Conservation (phyloP, 1,139 yeast species). For the Blastobotrys aristatus region DNA sequence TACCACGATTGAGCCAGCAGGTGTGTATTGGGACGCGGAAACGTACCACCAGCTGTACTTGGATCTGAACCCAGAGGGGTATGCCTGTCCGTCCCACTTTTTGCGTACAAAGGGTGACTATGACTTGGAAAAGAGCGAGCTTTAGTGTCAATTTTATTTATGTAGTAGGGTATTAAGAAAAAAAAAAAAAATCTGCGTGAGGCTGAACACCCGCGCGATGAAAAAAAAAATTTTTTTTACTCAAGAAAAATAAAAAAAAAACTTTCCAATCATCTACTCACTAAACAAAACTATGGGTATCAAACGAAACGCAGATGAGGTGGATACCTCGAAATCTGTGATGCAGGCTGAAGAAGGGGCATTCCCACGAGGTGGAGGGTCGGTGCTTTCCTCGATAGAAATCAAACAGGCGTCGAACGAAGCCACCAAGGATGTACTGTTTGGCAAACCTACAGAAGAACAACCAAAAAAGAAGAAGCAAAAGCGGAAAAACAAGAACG, state of each 20-base stretch:
- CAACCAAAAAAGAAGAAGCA: conserved; percentile 17
- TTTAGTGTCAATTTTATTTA: no score
- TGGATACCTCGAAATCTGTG: conserved; percentile 16
- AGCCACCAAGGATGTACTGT: conserved; percentile 81
- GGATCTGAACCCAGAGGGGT: conserved; percentile 73
- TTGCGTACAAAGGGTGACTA: conserved; percentile 42
- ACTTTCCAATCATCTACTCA: neutral
- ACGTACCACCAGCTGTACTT: conserved; percentile 85
- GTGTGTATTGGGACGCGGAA: conserved; percentile 84
- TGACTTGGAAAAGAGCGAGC: conserved; percentile 7
- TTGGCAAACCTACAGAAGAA: conserved; percentile 39
- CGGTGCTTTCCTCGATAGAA: conserved; percentile 78
- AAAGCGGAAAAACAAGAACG: conserved; percentile 25
- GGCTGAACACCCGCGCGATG: conserved; percentile 1
- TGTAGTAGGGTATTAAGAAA: no score
- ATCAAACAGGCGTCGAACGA: conserved; percentile 90
- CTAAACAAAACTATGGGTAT: conserved; percentile 8
- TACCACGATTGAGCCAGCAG: conserved; percentile 65
- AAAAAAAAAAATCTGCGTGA: no score
- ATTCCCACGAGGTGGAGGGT: conserved; percentile 92
- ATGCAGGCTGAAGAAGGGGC: conserved; percentile 26
- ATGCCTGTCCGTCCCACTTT: conserved; percentile 85
- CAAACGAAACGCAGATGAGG: conserved; percentile 5
- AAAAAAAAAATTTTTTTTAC: conserved; percentile 3
- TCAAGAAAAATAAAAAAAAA: conserved; percentile 1